Base-by-base conservation (phyloP, 352 stramenopile genomes). In the Phytopythium sindhum region DNA sequence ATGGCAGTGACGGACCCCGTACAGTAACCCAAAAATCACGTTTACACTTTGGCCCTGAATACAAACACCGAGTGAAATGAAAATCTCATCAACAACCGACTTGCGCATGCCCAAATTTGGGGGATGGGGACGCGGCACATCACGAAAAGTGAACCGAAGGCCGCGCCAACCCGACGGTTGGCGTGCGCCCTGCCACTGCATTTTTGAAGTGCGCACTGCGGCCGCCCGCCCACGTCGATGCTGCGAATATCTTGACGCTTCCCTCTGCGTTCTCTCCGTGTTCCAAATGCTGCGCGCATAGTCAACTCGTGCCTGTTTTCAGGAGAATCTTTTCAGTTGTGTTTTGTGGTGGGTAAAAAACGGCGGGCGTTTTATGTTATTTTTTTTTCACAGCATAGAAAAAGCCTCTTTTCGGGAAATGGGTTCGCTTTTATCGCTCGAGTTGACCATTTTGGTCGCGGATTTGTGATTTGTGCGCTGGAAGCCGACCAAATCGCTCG, bases 101-200 rank as follows among this genome's bases (percentile, higher is more conserved):
- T 55, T 55, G 48, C 48, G 24, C 47, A 31, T 33, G 47, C 14
- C 44, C 47, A 33, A 55, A 55, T 55, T 55, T 55, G 17, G 48
- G 15, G 7, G 48, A 55, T 55, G 48, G 26, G 8, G 14, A 7
- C 8, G 23, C 45, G 26, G 33, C 48, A 21, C 10, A 33, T 35
- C 12, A 17, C 45, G 10, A 24, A 19, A 53, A 51, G n/a, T 51
- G n/a, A 51, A 26, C 15, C 44, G 21, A 28, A 45, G 7, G 9
- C 44, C 44, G 44, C 28, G n/a, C 44, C 44, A 48, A 48, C 26
- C 42, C 21, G 21, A 11, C 42, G 42, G 42, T 48, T 48, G 17
- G 15, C 19, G 19, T 48, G 42, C 42, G 42, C 6, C 42, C n/a
- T 1, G 3, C 47, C 9, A 54, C 23, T 54, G 47, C 47, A 54